Conservation (phyloP, 176 grass and related monocot genomes). For the Eragrostis curvula region DNA sequence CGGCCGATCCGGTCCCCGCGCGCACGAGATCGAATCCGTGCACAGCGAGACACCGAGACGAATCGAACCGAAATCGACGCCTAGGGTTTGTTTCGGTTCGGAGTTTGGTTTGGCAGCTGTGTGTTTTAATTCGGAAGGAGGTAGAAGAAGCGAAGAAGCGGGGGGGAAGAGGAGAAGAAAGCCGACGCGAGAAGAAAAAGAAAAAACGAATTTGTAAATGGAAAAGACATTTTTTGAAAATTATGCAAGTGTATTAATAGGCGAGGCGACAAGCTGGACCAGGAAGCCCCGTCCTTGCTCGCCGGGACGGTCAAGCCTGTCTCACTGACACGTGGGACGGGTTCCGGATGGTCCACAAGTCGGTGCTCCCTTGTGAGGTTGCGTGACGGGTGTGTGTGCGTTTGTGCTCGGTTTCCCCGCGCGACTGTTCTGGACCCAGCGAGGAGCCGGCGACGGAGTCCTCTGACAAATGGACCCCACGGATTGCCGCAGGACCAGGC, state of each 20-base stretch:
- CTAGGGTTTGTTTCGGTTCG: slow-evolving; percentile 49
- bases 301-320: not conserved
- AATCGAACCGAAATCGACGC: not conserved
- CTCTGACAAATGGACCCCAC: not conserved
- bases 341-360: fast-evolving
- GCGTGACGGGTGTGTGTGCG: not conserved
- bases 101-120: not conserved
- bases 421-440: not conserved
- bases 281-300: not conserved
- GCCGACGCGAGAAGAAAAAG: not conserved
- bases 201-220: not conserved
- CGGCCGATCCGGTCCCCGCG: not conserved
- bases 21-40: not conserved
- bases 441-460: not conserved
- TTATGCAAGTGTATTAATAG: not conserved
- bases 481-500: too few species aligned
- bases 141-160: not conserved
- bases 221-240: not conserved
- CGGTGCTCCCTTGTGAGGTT: not conserved
- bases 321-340: not conserved
- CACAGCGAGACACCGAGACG: not conserved
- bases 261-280: not conserved
- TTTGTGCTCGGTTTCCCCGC: not conserved
- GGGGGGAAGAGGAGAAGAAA: not conserved
- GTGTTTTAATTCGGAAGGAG: slow-evolving; percentile 15